Evolutionary conservation across 345 rosid species (phyloP).

Genomic region (Corchorus capsularis): DNA sequence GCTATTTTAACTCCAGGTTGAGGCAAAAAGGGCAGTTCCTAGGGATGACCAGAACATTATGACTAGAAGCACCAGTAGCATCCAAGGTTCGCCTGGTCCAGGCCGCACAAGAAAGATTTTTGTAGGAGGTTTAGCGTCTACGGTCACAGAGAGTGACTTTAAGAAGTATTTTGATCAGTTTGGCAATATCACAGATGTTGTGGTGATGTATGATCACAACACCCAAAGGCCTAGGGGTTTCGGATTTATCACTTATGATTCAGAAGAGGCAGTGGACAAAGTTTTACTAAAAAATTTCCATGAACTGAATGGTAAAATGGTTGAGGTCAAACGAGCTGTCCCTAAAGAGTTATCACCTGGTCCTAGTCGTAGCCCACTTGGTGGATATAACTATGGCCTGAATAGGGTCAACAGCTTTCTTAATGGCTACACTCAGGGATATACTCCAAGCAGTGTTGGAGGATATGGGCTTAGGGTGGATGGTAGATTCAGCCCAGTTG

Average conservation of each 20-base stretch:
- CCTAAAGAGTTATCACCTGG: constrained; percentile 82
- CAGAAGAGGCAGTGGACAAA: constrained; percentile 75
- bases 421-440: constrained; percentile 67
- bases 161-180: constrained; percentile 77
- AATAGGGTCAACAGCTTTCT: constrained; percentile 61
- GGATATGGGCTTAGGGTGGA: constrained; percentile 72
- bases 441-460: constrained; percentile 55
- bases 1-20: constrained; percentile 49
- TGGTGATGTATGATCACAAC: constrained; percentile 85
- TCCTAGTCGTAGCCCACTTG: constrained; percentile 68
- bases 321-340: constrained; percentile 75
- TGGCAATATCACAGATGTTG: constrained; percentile 75
- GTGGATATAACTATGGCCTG: constrained; percentile 66
- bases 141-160: constrained; percentile 76
- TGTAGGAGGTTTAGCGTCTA: constrained; percentile 84
- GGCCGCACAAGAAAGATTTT: constrained; percentile 73
- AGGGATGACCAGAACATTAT: constrained; percentile 72
- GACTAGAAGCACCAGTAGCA: constrained; percentile 44
- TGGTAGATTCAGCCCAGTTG: constrained; percentile 60
- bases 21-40: constrained; percentile 84
- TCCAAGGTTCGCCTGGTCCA: constrained; percentile 73
- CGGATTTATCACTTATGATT: constrained; percentile 76
- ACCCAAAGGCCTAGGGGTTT: constrained; percentile 84
- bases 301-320: constrained; percentile 80
- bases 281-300: constrained; percentile 68